A percentile compares a stretch with the other conserved stretches of the same genome.
Conservation (phyloP, 805 yeast species). For the Kazachstania martiniae region DNA sequence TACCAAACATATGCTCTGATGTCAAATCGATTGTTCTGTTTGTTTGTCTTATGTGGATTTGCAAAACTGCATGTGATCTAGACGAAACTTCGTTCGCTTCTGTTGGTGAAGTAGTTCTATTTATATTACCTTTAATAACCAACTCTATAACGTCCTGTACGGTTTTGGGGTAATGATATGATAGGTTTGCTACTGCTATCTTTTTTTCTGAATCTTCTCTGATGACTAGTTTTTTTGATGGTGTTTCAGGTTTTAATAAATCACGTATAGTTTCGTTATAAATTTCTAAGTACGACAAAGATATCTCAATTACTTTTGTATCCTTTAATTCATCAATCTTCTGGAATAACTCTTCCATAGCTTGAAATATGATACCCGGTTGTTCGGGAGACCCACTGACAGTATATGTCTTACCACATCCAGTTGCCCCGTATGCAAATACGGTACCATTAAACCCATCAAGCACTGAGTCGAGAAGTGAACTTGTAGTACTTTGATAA, state of each 20-base stretch:
- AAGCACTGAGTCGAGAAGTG: constrained; percentile 60
- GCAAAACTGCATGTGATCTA: constrained; percentile 88
- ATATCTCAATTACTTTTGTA: constrained; percentile 44
- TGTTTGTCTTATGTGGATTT: constrained; percentile 58
- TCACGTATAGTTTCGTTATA: constrained; percentile 87
- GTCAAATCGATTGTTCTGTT: constrained; percentile 43
- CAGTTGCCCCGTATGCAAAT: constrained; percentile 95
- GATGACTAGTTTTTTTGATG: constrained; percentile 40
- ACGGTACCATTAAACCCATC: constrained; percentile 88
- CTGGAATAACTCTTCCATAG: constrained; percentile 65
- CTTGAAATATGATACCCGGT: constrained; percentile 73
- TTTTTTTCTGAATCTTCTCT: constrained; percentile 57
- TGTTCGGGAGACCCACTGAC: constrained; percentile 61
- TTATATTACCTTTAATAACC: constrained; percentile 57
- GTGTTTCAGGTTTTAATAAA: constrained; percentile 47
- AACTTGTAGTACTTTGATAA: constrained; percentile 53
- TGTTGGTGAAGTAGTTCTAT: constrained; percentile 78
- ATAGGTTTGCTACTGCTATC: constrained; percentile 62
- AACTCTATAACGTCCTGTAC: constrained; percentile 74
- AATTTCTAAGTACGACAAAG: constrained; percentile 71
- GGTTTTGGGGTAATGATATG: constrained; percentile 47
- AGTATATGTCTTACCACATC: constrained; percentile 95
- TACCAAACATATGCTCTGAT: constrained; percentile 65
- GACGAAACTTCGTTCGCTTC: constrained; percentile 87
- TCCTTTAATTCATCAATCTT: constrained; percentile 47